These are phyloP conservation scores for Pecoramyces ruminantium DNA, from an alignment of 192 early-diverging fungal species.

Conservation along the genomic window DNA sequence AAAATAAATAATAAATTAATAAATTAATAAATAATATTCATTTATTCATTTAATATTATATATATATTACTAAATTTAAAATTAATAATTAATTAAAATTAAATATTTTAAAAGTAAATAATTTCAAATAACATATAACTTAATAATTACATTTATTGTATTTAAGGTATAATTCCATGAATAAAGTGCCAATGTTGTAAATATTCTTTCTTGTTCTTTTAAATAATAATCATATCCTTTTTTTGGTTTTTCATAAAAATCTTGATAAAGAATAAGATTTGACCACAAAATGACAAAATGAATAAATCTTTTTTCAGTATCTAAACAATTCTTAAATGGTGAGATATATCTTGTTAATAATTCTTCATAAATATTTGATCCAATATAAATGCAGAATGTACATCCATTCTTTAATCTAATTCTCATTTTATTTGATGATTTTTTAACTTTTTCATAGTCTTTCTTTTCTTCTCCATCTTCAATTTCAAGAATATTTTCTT, in stretches of 20 bases:
- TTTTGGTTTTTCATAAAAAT: background rate
- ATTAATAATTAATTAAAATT: no score
- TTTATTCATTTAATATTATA: no score
- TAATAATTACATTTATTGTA: background rate
- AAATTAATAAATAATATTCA: no score
- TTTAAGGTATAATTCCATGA: background rate
- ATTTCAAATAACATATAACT: no score
- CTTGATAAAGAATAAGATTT: background rate
- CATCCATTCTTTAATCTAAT: background rate
- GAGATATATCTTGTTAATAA: background rate
- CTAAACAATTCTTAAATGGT: background rate
- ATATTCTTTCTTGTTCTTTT: background rate
- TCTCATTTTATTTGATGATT: background rate
- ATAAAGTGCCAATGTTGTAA: background rate
- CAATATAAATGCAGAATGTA: background rate
- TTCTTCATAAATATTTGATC: background rate
- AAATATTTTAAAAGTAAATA: no score
- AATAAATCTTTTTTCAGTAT: background rate
- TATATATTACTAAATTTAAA: background rate
- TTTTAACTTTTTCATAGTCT: no score
- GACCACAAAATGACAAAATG: background rate
- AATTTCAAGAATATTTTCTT: background rate
- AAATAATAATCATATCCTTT: background rate
- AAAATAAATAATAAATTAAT: no score
- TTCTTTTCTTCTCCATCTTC: background rate